Base-by-base conservation (phyloP, 768 basidiomycete genomes). In the Mycena filopes region DNA sequence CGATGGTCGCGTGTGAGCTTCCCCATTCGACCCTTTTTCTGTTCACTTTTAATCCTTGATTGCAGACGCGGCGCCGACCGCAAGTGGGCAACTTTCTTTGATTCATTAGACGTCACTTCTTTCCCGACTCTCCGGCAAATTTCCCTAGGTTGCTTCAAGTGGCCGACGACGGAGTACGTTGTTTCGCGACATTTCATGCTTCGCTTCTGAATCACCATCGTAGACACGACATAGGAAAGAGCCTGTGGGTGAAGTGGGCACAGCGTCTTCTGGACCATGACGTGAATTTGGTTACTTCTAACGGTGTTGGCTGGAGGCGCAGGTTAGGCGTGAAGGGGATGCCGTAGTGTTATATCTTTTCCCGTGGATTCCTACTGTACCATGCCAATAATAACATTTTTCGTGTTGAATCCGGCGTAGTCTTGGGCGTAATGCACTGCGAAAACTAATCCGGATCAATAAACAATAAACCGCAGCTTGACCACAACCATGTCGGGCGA, bases 181-280 rank as follows among this genome's bases (percentile, higher is more conserved):
- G 4, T 42, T 23, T 40, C 42, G 36, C 36, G n/a, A 20, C 38
- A 11, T 31, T 33, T 2, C 12, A 20, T 6, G 9, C 28, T n/a
- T 43, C 25, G 21, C 16, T 38, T 23, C 29, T 41, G 12, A 57
- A 9, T 29, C 6, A 2, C n/a, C 11, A 13, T 47, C 1, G 3
- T 20, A 67, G 65, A 53, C 60, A 62, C 38, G 65, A 62, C 11
- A 67, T 67, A 15, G 43, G 26, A 10, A 67, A 67, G 36, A 61
- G 65, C 29, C 23, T 13, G 4, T 67, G 65, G 65, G 60, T 48
- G 6, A 42, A 21, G 11, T 48, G 41, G 46, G 60, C 65, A 3
- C 60, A 67, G 12, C 25, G 21, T 7, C 48, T 67, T 13, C 33
- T 57, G 38, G 55, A 61, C 40, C 40, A n/a, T 11, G 28, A 62